Percentiles rank a stretch among this genome's conserved stretches.
These are phyloP conservation scores for Ustanciosporium gigantosporum DNA, from an alignment of 1,284 basidiomycete genomes.

Conservation along the genomic window DNA sequence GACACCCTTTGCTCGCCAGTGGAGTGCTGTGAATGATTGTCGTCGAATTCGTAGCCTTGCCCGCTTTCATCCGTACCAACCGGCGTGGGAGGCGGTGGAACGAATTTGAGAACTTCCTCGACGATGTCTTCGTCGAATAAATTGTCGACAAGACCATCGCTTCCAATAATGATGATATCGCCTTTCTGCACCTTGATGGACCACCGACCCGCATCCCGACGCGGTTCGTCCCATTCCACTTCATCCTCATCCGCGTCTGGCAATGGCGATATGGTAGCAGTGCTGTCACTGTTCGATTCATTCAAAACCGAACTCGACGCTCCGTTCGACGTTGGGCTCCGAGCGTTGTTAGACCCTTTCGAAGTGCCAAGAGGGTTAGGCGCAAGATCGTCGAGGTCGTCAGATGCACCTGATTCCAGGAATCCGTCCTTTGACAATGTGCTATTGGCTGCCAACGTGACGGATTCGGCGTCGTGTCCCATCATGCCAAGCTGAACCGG, in stretches of 20 bases:
- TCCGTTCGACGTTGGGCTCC: neutral
- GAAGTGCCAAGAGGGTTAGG: constrained; percentile 36
- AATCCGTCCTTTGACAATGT: constrained; percentile 42
- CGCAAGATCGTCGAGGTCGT: constrained; percentile 42
- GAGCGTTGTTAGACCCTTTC: constrained; percentile 1
- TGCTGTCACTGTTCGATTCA: too few relatives aligned
- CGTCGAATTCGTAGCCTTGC: constrained; percentile 3
- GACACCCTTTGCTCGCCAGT: neutral
- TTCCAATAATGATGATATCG: constrained; percentile 86
- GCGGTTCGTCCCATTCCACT: constrained; percentile 52
- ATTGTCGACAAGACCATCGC: constrained; percentile 90
- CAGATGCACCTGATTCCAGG: constrained; percentile 40
- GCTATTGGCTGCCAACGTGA: constrained; percentile 60
- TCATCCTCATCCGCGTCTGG: constrained; percentile 19
- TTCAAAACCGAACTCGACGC: neutral
- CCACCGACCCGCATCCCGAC: constrained; percentile 70
- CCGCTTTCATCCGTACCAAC: neutral
- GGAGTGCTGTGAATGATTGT: constrained; percentile 7
- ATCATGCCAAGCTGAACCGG: constrained; percentile 83
- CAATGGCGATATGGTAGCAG: too few relatives aligned
- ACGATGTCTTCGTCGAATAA: constrained; percentile 92
- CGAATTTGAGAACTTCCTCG: constrained; percentile 78
- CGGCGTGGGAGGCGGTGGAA: constrained; percentile 19
- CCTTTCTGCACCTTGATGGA: constrained; percentile 78
- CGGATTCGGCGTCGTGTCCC: constrained; percentile 71